Base-by-base conservation (phyloP, 2,329 filamentous ascomycete genomes). In the Volutella citrinella region DNA sequence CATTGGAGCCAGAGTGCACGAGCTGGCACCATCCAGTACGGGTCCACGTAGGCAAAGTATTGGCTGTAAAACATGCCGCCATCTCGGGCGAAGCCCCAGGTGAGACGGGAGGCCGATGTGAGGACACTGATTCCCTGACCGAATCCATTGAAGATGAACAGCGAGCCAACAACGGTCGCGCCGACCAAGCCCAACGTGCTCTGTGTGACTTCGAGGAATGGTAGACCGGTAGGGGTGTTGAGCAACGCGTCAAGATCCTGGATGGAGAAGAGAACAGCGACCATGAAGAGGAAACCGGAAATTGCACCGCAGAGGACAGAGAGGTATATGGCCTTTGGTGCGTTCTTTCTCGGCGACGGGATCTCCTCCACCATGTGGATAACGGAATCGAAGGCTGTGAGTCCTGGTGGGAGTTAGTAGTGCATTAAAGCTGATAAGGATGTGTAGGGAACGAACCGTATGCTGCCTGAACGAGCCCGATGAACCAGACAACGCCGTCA, bases 291-390 rank as follows among this genome's bases (percentile, higher is more conserved):
- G 33, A 71, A 57, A 13, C 70, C 71, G 0, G 69, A 70, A 12
- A 66, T 32, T 1, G 69, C 68, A 19, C 70, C 65, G 7, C 64
- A 61, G 0, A 68, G 38, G 3, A 78, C 65, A 2, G 72, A 67
- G 16, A 76, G 54, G 48, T 66, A 74, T 46, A 77, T 75, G 2
- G 70, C 65, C 20, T 60, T 60, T 0, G 74, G 74, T 0, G 65
- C 70, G 30, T 73, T 74, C 20, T 57, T 64, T 12, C 70, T 55
- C 5, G 74, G 73, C 4, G 64, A 58, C 0, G 74, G 73, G 0
- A 78, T 71, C 48, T 78, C 74, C 34, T 78, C 74, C 2, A 74
- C 68, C 68, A 78, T 72, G 45, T 78, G 74, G 27, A 78, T 72
- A 22, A 76, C 73, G 0, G 74, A 70, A 47, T 78, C 74, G 37